Percentiles rank a stretch among this genome's conserved stretches.
Evolutionary conservation across 345 rosid species (phyloP).

Genomic region (Rhodamnia rubescens): DNA sequence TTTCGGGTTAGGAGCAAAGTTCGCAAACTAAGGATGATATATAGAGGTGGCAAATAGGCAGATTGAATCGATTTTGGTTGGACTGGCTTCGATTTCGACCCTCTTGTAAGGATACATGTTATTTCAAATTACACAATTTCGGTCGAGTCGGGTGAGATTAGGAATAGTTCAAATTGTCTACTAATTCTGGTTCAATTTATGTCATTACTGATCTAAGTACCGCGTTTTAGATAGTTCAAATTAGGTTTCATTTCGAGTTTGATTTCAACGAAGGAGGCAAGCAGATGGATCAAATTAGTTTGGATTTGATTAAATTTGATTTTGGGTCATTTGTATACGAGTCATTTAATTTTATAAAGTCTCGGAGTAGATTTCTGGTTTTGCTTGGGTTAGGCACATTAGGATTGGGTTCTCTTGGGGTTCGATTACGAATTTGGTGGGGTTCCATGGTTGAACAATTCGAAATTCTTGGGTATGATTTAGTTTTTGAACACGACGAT

Average conservation of each 20-base stretch:
- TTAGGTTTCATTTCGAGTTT: not conserved
- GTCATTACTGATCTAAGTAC: not conserved
- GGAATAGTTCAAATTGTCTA: not conserved
- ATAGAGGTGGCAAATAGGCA: not conserved
- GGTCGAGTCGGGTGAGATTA: not conserved
- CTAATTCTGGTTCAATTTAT: not conserved
- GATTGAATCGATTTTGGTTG: not conserved
- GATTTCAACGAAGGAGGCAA: not conserved
- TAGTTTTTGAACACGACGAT: not conserved
- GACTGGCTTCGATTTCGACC: not conserved
- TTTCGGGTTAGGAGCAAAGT: not conserved
- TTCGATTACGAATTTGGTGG: not conserved
- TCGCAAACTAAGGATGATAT: not conserved
- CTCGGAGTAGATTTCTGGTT: not conserved
- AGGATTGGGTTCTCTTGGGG: not conserved
- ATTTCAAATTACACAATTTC: not conserved
- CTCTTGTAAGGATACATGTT: not conserved
- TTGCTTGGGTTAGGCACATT: not conserved
- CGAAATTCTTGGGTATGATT: not conserved
- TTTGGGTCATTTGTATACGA: not conserved
- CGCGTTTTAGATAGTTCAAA: not conserved
- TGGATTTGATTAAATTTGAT: not conserved
- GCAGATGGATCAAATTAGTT: not conserved
- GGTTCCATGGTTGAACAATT: not conserved
- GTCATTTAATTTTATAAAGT: not conserved